These are phyloP conservation scores for Alternaria triticina DNA, from an alignment of 2,329 filamentous ascomycete species.

Conservation along the genomic window DNA sequence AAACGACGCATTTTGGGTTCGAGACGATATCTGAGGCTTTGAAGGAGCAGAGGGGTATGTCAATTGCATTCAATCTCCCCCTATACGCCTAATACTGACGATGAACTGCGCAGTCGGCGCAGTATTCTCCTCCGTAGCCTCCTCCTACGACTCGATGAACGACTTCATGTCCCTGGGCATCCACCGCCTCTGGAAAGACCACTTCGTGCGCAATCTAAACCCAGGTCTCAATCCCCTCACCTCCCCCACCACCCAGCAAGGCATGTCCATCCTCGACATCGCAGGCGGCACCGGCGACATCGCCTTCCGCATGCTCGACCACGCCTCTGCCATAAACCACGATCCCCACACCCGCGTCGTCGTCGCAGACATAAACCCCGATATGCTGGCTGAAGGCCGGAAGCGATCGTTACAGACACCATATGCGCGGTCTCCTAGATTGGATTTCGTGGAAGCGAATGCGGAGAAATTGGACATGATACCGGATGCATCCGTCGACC, in stretches of 20 bases:
- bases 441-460: constrained; percentile 87
- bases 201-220: constrained; percentile 91
- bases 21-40: constrained; percentile 80
- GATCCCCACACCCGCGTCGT: constrained; percentile 84
- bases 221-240: constrained; percentile 69
- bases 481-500: constrained; percentile 75
- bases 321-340: constrained; percentile 79
- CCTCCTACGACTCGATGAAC: constrained; percentile 97
- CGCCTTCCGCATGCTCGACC: constrained; percentile 92
- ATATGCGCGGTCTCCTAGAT: constrained; percentile 61
- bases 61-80: neutral
- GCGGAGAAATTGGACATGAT: constrained; percentile 76
- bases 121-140: constrained; percentile 94
- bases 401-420: constrained; percentile 73
- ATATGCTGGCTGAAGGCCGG: constrained; percentile 89
- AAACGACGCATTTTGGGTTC: constrained; percentile 89
- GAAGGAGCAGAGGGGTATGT: constrained; percentile 71
- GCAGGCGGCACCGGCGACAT: constrained; percentile 98
- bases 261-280: constrained; percentile 87
- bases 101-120: constrained; percentile 66
- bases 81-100: constrained; percentile 25
- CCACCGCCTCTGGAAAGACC: constrained; percentile 96
- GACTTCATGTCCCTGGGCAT: constrained; percentile 98
- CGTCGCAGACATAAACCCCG: constrained; percentile 93
- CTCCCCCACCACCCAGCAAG: constrained; percentile 46